Percentiles rank a stretch among this genome's conserved stretches.
Conservation (phyloP, 1,284 basidiomycete genomes). For the Fomitopsis betulina region DNA sequence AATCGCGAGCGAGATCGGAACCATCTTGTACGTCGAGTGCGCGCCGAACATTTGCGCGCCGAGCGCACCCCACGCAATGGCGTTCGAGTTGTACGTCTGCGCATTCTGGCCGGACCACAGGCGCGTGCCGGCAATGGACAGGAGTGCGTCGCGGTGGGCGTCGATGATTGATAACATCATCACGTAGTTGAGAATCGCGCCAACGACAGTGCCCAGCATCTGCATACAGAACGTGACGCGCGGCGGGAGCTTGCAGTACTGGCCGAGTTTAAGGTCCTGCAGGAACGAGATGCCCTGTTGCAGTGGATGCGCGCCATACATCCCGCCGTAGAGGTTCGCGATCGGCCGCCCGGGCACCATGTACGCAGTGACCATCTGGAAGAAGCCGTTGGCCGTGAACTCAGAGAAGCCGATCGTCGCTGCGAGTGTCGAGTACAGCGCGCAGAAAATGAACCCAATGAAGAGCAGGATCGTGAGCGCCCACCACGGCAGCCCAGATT, state of each 20-base stretch:
- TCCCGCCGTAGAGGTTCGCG: constrained; percentile 48
- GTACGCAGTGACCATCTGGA: constrained; percentile 30
- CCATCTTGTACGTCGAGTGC: constrained; percentile 43
- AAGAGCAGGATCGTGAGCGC: constrained; percentile 38
- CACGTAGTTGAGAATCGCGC: constrained; percentile 33
- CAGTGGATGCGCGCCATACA: constrained; percentile 37
- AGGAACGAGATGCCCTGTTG: constrained; percentile 42
- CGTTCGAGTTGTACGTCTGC: constrained; percentile 43
- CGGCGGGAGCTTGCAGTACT: constrained; percentile 60
- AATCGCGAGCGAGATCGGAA: constrained; percentile 48
- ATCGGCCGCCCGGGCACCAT: constrained; percentile 40
- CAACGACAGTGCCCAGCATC: constrained; percentile 35
- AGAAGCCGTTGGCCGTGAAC: constrained; percentile 26
- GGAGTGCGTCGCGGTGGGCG: constrained; percentile 24
- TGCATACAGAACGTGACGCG: constrained; percentile 58
- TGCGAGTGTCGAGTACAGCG: constrained; percentile 39
- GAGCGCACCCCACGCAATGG: constrained; percentile 57
- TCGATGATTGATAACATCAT: constrained; percentile 48
- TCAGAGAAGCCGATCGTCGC: constrained; percentile 41
- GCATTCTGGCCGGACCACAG: constrained; percentile 53
- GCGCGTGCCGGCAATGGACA: constrained; percentile 28
- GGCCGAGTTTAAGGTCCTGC: constrained; percentile 45
- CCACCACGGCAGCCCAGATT: constrained; percentile 52
- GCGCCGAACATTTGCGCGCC: constrained; percentile 48
- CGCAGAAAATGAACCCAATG: constrained; percentile 52